Conservation (phyloP, 2,329 filamentous ascomycete species). For the Teratosphaeria gauchensis region DNA sequence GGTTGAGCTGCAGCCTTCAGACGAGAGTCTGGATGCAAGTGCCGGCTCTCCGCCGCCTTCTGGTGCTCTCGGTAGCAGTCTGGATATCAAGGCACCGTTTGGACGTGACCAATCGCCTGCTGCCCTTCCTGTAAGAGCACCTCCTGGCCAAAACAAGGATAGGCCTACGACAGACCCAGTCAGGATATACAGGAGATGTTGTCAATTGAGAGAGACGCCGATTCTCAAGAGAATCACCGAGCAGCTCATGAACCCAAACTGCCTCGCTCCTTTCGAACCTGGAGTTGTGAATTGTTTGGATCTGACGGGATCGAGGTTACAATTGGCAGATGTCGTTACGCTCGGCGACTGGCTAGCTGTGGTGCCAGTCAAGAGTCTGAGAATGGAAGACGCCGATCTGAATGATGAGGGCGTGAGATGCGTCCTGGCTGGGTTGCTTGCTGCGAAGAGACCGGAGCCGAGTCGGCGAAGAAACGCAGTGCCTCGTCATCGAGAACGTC, state of each 20-base stretch:
- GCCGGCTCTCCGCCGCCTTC: background rate
- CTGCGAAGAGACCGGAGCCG: slow-evolving; percentile 58
- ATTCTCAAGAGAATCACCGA: slow-evolving; percentile 87
- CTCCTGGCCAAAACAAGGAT: slow-evolving; percentile 32
- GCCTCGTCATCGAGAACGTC: slow-evolving; percentile 18
- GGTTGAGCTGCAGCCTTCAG: slow-evolving; percentile 68
- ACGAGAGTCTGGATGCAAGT: slow-evolving; percentile 36
- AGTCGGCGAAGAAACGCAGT: slow-evolving; percentile 18
- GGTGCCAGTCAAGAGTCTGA: slow-evolving; percentile 77
- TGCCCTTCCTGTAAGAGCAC: slow-evolving; percentile 8
- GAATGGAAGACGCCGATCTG: slow-evolving; percentile 79
- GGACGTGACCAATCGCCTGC: background rate
- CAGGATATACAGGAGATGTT: slow-evolving; percentile 87
- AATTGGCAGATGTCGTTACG: slow-evolving; percentile 73
- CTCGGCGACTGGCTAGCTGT: slow-evolving; percentile 90
- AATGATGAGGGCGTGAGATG: slow-evolving; percentile 80
- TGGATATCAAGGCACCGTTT: background rate
- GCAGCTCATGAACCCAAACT: slow-evolving; percentile 66
- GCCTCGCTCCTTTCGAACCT: slow-evolving; percentile 51
- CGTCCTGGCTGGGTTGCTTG: slow-evolving; percentile 74
- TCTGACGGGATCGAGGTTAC: slow-evolving; percentile 73
- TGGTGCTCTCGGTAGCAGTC: background rate
- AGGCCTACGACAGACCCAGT: slow-evolving; percentile 82
- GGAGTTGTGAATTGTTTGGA: slow-evolving; percentile 78
- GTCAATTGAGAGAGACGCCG: slow-evolving; percentile 83